Conservation (phyloP, 495 filamentous ascomycete genomes). For the Penicillium daleae region DNA sequence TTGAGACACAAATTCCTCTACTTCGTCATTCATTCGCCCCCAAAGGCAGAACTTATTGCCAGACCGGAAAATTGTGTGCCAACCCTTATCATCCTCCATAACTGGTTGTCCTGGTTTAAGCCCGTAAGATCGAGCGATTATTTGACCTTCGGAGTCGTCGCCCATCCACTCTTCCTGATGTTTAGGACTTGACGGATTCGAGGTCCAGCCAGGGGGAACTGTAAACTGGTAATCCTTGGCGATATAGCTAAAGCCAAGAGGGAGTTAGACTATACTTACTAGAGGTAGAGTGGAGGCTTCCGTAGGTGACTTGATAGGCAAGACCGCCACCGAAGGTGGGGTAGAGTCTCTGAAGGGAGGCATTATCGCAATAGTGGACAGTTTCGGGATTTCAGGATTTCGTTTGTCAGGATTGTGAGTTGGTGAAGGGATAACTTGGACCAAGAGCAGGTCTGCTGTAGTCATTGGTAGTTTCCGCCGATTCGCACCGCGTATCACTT, state of each 20-base stretch:
- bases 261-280: background rate
- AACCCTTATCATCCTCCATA: conserved; percentile 11
- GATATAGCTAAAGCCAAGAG: background rate
- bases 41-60: conserved; percentile 11
- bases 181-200: background rate
- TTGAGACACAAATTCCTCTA: background rate
- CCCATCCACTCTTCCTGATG: conserved; percentile 8
- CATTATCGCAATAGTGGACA: background rate
- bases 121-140: conserved; percentile 11
- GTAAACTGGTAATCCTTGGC: conserved; percentile 1
- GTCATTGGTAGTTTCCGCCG: background rate
- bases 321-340: background rate
- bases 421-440: background rate
- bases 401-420: background rate
- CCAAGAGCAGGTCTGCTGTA: background rate
- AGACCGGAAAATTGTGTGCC: conserved; percentile 9
- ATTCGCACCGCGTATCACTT: no score
- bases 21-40: background rate
- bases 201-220: background rate
- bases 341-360: background rate
- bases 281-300: background rate
- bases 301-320: background rate
- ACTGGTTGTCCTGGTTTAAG: conserved; percentile 13
- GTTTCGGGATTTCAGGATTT: background rate
- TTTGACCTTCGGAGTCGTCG: conserved; percentile 9